phyloP scores from a whole-genome alignment of 2,329 filamentous ascomycete genomes.

The Epichloe sp. region DNA sequence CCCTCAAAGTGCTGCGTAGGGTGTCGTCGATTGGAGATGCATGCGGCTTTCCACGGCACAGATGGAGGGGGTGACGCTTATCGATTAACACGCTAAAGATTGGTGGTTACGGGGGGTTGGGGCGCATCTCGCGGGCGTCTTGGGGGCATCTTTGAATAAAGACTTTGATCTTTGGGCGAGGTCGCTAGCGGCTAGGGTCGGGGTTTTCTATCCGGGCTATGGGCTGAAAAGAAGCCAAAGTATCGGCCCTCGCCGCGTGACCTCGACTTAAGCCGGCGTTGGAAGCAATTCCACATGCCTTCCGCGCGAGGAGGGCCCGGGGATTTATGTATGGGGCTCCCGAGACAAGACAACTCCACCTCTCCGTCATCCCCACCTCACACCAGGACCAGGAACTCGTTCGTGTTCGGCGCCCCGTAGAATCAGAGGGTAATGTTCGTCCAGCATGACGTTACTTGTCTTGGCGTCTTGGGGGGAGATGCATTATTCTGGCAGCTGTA shows the following conservation, averaged over 20 bases:
- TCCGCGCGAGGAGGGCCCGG: slow-evolving; percentile 3
- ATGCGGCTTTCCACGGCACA: slow-evolving; percentile 9
- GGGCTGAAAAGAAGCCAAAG: too few relatives aligned
- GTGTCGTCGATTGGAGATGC: slow-evolving; percentile 6
- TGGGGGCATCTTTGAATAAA: neutral
- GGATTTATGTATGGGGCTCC: slow-evolving; percentile 5
- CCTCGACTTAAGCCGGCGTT: slow-evolving; percentile 1
- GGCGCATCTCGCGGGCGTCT: neutral
- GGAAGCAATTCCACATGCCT: slow-evolving; percentile 7
- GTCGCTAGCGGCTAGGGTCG: too few relatives aligned
- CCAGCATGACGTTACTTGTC: too few relatives aligned
- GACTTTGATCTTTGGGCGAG: too few relatives aligned
- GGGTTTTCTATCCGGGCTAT: too few relatives aligned
- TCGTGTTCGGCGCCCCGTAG: too few relatives aligned
- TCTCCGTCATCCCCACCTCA: too few relatives aligned
- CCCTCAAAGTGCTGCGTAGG: neutral
- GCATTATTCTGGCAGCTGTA: too few relatives aligned
- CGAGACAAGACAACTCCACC: too few relatives aligned
- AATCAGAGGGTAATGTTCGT: too few relatives aligned
- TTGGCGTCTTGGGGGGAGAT: too few relatives aligned
- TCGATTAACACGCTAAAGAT: slow-evolving; percentile 8
- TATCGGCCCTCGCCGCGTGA: neutral
- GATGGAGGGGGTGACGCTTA: slow-evolving; percentile 3
- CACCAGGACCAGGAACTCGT: too few relatives aligned
- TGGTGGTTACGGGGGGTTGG: slow-evolving; percentile 1